phyloP scores from a whole-genome alignment of 768 basidiomycete genomes.

The Cubamyces lactineus region DNA sequence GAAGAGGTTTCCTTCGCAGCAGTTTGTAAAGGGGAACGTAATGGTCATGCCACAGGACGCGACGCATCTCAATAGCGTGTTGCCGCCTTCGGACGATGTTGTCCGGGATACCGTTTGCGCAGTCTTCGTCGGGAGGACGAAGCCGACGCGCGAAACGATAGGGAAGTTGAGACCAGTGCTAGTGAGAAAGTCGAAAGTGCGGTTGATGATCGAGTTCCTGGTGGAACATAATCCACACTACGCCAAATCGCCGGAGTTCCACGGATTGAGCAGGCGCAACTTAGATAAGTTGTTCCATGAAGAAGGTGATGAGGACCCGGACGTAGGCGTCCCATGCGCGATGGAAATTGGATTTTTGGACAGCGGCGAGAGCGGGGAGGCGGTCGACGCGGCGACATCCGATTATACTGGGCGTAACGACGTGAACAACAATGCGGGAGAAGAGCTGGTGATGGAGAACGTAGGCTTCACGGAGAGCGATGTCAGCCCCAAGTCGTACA shows the following conservation, averaged over 20 bases:
- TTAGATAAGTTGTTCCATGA: background rate
- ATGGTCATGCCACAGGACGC: slow-evolving; percentile 1
- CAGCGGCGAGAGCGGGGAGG: too few species aligned
- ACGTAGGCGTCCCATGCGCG: background rate
- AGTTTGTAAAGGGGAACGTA: background rate
- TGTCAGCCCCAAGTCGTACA: background rate
- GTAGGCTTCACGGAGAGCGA: background rate
- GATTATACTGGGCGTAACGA: too few species aligned
- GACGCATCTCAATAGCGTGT: background rate
- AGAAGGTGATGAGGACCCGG: too few species aligned
- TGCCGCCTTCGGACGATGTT: background rate
- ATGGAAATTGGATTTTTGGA: too few species aligned
- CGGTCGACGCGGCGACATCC: too few species aligned
- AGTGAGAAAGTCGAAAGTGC: background rate
- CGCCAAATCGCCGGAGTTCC: background rate
- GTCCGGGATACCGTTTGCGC: background rate
- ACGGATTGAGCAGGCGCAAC: background rate
- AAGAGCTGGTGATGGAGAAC: background rate
- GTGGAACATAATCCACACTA: background rate
- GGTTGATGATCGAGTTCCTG: background rate
- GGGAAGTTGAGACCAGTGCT: background rate
- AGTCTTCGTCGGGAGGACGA: background rate
- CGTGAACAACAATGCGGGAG: too few species aligned
- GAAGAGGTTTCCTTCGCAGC: too few species aligned
- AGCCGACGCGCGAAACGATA: background rate